Conservation (phyloP, 1,139 yeast species). For the Scheffersomyces stambukii region DNA sequence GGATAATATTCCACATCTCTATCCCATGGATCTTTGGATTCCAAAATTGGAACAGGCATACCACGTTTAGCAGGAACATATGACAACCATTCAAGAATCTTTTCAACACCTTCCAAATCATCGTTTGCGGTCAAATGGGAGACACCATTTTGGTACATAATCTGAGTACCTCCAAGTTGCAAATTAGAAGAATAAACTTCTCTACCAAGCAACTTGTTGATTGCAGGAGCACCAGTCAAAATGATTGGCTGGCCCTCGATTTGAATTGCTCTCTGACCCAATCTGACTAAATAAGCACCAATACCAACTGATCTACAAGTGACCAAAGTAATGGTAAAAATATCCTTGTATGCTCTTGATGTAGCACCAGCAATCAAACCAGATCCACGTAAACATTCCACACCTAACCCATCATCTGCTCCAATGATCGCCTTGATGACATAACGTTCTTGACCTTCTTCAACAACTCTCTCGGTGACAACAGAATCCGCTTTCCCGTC, state of each 20-base stretch:
- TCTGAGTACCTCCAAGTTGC: constrained; percentile 98
- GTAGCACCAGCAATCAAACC: constrained; percentile 99
- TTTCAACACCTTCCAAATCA: constrained; percentile 93
- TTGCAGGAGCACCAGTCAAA: constrained; percentile 98
- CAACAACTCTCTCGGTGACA: constrained; percentile 75
- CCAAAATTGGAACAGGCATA: constrained; percentile 87
- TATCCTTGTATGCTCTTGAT: constrained; percentile 94
- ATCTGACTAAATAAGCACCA: constrained; percentile 96
- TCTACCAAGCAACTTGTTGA: constrained; percentile 91
- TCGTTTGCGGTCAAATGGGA: constrained; percentile 94
- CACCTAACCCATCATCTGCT: constrained; percentile 95
- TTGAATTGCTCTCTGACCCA: constrained; percentile 98
- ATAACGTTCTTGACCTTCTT: constrained; percentile 77
- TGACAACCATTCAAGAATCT: constrained; percentile 95
- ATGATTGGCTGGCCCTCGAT: constrained; percentile 98
- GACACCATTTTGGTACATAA: constrained; percentile 97
- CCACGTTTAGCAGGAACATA: constrained; percentile 90
- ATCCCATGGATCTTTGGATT: constrained; percentile 84
- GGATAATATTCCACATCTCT: constrained; percentile 86
- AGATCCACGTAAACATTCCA: constrained; percentile 95
- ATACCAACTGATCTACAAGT: constrained; percentile 99
- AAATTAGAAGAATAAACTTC: constrained; percentile 95
- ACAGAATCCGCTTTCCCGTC: constrained; percentile 60
- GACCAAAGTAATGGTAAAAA: constrained; percentile 91
- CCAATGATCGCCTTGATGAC: constrained; percentile 85